Conservation (phyloP, 441 rosid species). For the Biscutella laevigata region DNA sequence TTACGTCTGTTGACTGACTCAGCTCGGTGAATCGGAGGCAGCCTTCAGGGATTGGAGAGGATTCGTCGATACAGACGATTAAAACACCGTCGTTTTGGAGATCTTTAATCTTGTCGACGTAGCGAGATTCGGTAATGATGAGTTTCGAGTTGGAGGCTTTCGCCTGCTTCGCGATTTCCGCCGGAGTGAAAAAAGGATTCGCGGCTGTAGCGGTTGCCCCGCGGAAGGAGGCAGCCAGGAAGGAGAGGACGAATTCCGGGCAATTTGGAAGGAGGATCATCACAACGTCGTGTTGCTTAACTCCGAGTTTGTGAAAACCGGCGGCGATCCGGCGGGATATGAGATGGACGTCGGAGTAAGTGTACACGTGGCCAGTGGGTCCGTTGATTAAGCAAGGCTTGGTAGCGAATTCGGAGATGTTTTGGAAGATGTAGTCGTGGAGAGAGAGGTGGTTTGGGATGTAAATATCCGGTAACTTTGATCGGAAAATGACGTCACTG, state of each 20-base stretch:
- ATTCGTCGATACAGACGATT: constrained; percentile 29
- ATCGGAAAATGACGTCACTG: constrained; percentile 38
- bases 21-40: constrained; percentile 37
- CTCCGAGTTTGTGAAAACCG: constrained; percentile 30
- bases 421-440: constrained; percentile 39
- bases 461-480: constrained; percentile 46
- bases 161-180: constrained; percentile 40
- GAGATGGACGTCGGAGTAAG: constrained; percentile 35
- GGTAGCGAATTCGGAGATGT: constrained; percentile 22
- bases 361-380: constrained; percentile 30
- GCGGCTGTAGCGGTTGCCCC: constrained; percentile 45
- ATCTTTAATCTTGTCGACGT: constrained; percentile 31
- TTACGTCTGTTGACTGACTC: constrained; percentile 15
- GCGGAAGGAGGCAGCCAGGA: constrained; percentile 38
- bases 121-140: constrained; percentile 33
- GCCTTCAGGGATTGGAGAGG: constrained; percentile 21
- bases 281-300: constrained; percentile 32
- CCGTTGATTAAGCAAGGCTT: constrained; percentile 43
- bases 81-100: constrained; percentile 21
- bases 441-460: constrained; percentile 43
- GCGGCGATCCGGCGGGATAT: constrained; percentile 31
- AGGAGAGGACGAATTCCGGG: constrained; percentile 39
- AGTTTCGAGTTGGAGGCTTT: constrained; percentile 33
- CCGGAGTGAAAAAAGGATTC: constrained; percentile 41
- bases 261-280: constrained; percentile 38